These are phyloP conservation scores for Glycine tomentella DNA, from an alignment of 306 rosid genomes.

Conservation along the genomic window DNA sequence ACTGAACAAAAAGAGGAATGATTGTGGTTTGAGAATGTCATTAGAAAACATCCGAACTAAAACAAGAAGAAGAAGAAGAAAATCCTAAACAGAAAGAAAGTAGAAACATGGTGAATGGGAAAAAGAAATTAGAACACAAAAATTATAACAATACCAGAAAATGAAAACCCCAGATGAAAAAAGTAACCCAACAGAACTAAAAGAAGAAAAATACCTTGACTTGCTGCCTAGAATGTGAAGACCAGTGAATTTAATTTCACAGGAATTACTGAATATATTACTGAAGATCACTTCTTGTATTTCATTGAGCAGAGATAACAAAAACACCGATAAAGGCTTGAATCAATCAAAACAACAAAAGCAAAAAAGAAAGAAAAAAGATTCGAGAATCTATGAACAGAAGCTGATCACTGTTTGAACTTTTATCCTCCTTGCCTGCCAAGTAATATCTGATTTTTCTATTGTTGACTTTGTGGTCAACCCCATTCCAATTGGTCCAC, in stretches of 20 bases:
- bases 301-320: neutral
- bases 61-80: too few relatives aligned
- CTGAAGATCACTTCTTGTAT: neutral
- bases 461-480: constrained; percentile 13
- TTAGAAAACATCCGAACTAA: neutral
- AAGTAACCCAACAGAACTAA: too few relatives aligned
- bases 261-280: neutral
- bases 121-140: neutral
- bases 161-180: too few relatives aligned
- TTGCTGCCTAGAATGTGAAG: neutral
- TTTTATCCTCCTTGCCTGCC: constrained; percentile 9
- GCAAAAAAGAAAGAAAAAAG: neutral
- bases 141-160: neutral
- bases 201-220: constrained; percentile 22
- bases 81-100: neutral
- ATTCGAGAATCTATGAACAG: neutral
- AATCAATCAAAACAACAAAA: neutral
- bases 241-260: neutral
- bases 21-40: neutral
- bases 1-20: neutral
- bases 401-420: neutral
- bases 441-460: neutral
- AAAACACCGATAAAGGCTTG: neutral
- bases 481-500: neutral
- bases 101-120: neutral